Evolutionary conservation across 1,284 basidiomycete species (phyloP), one percentile per base, ranked within the genome.

Genomic region (Paramarasmius palmivorus): DNA sequence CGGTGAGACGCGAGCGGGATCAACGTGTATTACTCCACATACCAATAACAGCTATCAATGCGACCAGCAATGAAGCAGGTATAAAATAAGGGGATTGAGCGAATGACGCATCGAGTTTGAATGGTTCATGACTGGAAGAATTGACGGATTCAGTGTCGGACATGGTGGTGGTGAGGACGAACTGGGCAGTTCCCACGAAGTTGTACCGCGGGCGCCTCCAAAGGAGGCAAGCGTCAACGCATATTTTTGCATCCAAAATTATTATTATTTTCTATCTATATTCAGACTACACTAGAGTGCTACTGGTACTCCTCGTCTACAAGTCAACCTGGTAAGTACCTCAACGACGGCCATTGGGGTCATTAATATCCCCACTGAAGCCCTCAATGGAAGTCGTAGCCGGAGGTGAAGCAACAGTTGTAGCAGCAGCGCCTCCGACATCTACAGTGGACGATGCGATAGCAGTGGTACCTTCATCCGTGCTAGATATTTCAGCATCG

Each of bases 41-140:
- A 59, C 61, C 29, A 22, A 56, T 19, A 29, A 57, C 17, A 22
- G 42, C 45, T 15, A 56, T 15, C 12, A 59, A 10, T 25, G 57
- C 57, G 32, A 49, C 40, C 32, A 59, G 26, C 15, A 60, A 41
- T 17, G 59, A 56, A n/a, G 49, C 49, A 19, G 52, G 44, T 23
- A 60, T 14, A 26, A 46, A 46, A 19, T 46, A 46, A 10, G 23
- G 44, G 1, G 23, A 26, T 29, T 32, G 44, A 2, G 44, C 3
- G 44, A 46, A 32, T 2, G 44, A 19, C 17, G 44, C 17, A 32
- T 46, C 15, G n/a, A 23, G 29, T 7, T 4, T 8, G 12, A 46
- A 46, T 32, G 25, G 25, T 19, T 23, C 25, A 14, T 46, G 25
- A 4, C 25, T 29, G 19, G 29, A 6, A 32, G 29, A 32, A 32